Evolutionary conservation across 2,329 filamentous ascomycete genomes (phyloP), one percentile per base, ranked within the genome.

Genomic region (Aspergillus carbonarius): DNA sequence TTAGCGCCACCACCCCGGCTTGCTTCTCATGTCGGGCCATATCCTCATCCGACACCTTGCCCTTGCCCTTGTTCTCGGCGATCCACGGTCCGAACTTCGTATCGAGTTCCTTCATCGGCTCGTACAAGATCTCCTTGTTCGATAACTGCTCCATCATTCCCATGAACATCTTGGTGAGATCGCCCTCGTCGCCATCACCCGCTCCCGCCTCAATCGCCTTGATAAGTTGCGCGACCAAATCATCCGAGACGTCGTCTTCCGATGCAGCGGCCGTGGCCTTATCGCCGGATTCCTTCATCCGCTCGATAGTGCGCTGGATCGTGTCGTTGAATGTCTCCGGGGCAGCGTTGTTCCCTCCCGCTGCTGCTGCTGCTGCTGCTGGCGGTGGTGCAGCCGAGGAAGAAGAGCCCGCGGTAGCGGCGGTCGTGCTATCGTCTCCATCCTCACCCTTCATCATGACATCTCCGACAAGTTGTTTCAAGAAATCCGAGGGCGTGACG

Each of bases 71-170:
- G 74, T 97, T 93, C 77, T 90, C 88, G 68, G 85, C 84, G 73
- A 99, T 82, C 93, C 95, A 99, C 2, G 78, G 86, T 0, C 93
- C 93, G 71, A 95, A 99, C 76, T 97, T 98, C 54, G 91, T 89
- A 74, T 96, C 81, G 49, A 99, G 81, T 77, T 99, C 95, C 80
- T 96, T 96, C 92, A 99, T 97, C 2, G 95, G 95, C 78, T 99
- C 93, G 73, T 98, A 98, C 52, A 99, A 78, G 63, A 99, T 97
- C 67, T 98, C 95, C 80, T 96, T 98, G 76, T 96, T 96, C 3
- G 95, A 98, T 63, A 99, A 83, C 76, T 99, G 93, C 78, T 98
- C 92, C 93, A 99, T 98, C 92, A 98, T 96, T 55, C 90, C 91
- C 83, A 96, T 86, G 60, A 99, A 85, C 87, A 98, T 92, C 78